phyloP scores from a whole-genome alignment of 768 basidiomycete genomes.

The Trametes sanguinea region DNA sequence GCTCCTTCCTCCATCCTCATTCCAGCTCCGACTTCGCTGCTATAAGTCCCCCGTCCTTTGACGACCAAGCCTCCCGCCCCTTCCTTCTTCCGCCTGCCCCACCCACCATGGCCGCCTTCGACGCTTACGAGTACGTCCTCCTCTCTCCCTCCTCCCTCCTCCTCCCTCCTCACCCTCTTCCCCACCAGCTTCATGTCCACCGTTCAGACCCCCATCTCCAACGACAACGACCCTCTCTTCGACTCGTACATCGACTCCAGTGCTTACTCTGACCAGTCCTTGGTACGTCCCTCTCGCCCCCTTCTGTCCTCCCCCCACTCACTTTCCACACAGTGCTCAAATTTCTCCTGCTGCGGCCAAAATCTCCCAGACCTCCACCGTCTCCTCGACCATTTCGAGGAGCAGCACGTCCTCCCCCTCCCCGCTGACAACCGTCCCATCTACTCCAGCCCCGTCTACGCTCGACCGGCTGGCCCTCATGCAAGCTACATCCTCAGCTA shows the following conservation, averaged over 20 bases:
- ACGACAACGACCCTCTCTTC: conserved; percentile 12
- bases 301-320: not conserved
- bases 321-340: conserved; percentile 35
- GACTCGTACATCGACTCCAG: conserved; percentile 15
- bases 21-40: not conserved
- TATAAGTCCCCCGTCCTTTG: not conserved
- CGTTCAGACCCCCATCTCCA: not conserved
- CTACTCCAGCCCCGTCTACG: conserved; percentile 31
- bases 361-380: conserved; percentile 49
- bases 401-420: conserved; percentile 40
- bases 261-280: conserved; percentile 14
- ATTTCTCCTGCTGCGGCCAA: conserved; percentile 53
- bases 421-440: conserved; percentile 35
- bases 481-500: conserved; percentile 33
- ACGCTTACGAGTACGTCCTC: not conserved
- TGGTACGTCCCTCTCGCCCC: conserved; percentile 4
- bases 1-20: too few species aligned
- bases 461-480: conserved; percentile 17
- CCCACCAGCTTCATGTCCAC: not conserved
- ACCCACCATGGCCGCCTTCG: not conserved
- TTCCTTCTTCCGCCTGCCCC: not conserved
- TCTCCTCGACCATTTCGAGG: conserved; percentile 54
- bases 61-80: not conserved
- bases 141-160: not conserved
- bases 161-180: not conserved